Evolutionary conservation across 148 eudicot species (phyloP).

Genomic region (Oxyria digyna): DNA sequence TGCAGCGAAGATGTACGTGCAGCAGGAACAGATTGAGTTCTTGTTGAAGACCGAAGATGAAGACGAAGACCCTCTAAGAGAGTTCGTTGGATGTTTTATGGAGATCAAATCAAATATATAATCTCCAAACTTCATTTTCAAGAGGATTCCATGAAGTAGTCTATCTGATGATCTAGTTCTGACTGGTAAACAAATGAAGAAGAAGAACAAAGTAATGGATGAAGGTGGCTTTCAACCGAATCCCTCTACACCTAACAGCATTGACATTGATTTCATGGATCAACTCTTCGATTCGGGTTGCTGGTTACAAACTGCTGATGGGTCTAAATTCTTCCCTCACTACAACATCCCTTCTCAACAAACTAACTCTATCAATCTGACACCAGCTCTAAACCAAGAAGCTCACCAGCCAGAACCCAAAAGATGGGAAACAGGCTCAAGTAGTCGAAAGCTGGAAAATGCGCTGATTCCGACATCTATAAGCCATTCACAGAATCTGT

Average conservation of each 20-base stretch:
- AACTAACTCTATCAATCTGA: conserved; percentile 18
- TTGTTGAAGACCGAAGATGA: background rate
- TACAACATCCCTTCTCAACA: conserved; percentile 18
- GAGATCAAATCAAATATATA: no score
- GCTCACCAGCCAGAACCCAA: conserved; percentile 16
- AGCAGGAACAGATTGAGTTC: background rate
- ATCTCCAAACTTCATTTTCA: background rate
- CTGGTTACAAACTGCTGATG: conserved; percentile 61
- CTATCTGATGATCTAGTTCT: background rate
- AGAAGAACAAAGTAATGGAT: conserved; percentile 34
- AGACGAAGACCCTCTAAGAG: background rate
- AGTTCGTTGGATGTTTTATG: background rate
- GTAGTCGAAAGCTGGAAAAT: conserved; percentile 11
- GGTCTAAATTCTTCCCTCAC: conserved; percentile 24
- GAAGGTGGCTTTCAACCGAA: conserved; percentile 36
- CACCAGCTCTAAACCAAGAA: conserved; percentile 14
- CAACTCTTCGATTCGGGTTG: conserved; percentile 53
- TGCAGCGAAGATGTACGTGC: background rate
- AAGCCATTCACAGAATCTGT: conserved; percentile 15
- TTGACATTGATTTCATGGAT: conserved; percentile 55
- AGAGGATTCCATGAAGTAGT: conserved; percentile 2
- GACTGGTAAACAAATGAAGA: conserved; percentile 3
- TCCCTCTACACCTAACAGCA: conserved; percentile 27
- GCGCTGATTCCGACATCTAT: conserved; percentile 5
- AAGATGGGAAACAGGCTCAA: conserved; percentile 16